These are phyloP conservation scores for Spathaspora sp. DNA, from an alignment of 1,139 yeast genomes.

Conservation along the genomic window DNA sequence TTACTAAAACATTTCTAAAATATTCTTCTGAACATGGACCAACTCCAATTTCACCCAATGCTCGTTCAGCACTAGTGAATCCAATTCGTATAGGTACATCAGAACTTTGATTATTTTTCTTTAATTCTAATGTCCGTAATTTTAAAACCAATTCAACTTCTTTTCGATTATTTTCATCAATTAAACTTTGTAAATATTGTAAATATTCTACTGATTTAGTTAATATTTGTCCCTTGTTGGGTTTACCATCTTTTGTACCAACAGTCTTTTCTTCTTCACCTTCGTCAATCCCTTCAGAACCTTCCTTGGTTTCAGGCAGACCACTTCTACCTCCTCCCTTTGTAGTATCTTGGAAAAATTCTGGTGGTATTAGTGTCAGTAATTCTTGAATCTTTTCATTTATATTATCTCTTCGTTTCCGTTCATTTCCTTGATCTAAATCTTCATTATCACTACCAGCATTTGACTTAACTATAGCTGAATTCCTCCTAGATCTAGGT, in stretches of 20 bases:
- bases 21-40: constrained; percentile 67
- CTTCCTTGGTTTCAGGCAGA: constrained; percentile 9
- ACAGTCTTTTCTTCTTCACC: constrained; percentile 47
- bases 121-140: constrained; percentile 54
- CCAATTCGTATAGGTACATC: constrained; percentile 47
- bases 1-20: constrained; percentile 36
- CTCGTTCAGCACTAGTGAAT: constrained; percentile 73
- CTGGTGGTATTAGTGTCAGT: constrained; percentile 64
- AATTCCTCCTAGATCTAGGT: constrained; percentile 42
- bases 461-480: constrained; percentile 30
- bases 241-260: constrained; percentile 84
- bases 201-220: constrained; percentile 85
- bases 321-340: constrained; percentile 6
- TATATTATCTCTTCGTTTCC: constrained; percentile 83
- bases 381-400: constrained; percentile 87
- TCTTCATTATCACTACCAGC: constrained; percentile 32
- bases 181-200: constrained; percentile 66
- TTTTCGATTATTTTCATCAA: constrained; percentile 73
- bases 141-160: constrained; percentile 73
- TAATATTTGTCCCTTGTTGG: constrained; percentile 89
- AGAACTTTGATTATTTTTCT: constrained; percentile 20
- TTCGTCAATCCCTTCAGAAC: constrained; percentile 20
- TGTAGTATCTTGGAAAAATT: constrained; percentile 39
- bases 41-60: constrained; percentile 76
- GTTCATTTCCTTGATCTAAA: constrained; percentile 45